Conservation (phyloP, 768 basidiomycete species). For the Kwoniella shandongensis region DNA sequence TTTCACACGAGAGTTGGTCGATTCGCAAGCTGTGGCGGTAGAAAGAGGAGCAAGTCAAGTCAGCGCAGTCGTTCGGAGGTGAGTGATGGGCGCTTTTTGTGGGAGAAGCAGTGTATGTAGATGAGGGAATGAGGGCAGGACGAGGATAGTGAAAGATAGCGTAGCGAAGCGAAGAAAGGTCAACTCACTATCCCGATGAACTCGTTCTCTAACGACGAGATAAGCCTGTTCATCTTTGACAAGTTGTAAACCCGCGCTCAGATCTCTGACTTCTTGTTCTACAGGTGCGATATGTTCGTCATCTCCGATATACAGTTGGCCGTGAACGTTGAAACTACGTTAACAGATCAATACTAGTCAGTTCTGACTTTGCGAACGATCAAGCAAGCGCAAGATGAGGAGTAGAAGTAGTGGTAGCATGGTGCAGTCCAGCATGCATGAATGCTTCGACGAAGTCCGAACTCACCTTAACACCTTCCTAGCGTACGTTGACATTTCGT, state of each 20-base stretch:
- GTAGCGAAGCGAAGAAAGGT: constrained; percentile 54
- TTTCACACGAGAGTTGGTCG: constrained; percentile 83
- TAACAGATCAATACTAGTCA: background rate
- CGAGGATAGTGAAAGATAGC: background rate
- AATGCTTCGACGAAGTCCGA: no score
- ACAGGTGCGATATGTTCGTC: constrained; percentile 87
- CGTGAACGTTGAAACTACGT: constrained; percentile 92
- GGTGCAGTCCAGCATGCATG: no score
- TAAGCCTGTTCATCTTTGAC: constrained; percentile 99
- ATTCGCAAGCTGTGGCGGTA: constrained; percentile 54
- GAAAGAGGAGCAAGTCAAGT: background rate
- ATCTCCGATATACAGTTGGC: constrained; percentile 87
- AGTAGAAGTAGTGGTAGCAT: no score
- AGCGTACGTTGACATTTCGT: constrained; percentile 94
- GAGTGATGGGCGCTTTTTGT: no score
- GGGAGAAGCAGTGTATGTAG: background rate
- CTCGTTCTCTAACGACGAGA: constrained; percentile 87
- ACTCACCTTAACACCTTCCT: constrained; percentile 89
- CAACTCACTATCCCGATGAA: constrained; percentile 90
- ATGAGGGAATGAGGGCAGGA: background rate
- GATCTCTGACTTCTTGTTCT: constrained; percentile 85
- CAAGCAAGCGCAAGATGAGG: no score
- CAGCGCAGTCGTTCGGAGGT: background rate
- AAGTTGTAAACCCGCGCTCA: constrained; percentile 74
- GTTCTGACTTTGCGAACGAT: background rate